Evolutionary conservation across 2,329 filamentous ascomycete species (phyloP).

Genomic region (Aureobasidium pullulans): DNA sequence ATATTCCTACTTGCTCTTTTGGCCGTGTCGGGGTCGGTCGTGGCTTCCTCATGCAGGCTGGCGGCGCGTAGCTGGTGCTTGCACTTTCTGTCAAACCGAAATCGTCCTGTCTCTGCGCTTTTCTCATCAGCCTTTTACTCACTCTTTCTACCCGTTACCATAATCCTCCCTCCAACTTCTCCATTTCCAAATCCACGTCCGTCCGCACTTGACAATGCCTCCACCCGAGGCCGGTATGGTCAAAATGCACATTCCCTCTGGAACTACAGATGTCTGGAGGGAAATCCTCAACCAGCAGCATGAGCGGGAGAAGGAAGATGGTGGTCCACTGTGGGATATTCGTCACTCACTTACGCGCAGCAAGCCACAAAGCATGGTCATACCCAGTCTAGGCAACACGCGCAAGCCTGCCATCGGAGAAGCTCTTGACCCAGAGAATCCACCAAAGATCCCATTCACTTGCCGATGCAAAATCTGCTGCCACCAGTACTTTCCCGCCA

Average conservation of each 20-base stretch:
- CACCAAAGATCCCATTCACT: background rate
- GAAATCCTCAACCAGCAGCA: background rate
- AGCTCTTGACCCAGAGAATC: background rate
- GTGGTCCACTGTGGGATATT: background rate
- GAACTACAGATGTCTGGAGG: background rate
- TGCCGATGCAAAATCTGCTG: background rate
- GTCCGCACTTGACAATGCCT: too few relatives aligned
- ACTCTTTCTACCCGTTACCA: too few relatives aligned
- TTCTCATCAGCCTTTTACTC: background rate
- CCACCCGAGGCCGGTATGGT: too few relatives aligned
- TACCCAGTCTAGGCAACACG: background rate
- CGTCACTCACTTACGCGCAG: background rate
- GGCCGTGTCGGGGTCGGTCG: background rate
- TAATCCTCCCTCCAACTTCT: too few relatives aligned
- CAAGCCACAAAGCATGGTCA: background rate
- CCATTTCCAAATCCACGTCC: too few relatives aligned
- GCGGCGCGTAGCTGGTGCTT: background rate
- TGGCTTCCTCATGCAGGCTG: background rate
- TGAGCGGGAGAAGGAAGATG: background rate
- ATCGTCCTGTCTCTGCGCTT: background rate
- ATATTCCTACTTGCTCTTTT: background rate
- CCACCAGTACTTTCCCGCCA: conserved; percentile 1
- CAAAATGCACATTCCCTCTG: background rate
- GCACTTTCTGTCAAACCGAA: background rate
- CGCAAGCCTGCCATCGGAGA: background rate